Evolutionary conservation across 2,329 filamentous ascomycete genomes (phyloP), one percentile per base, ranked within the genome.

Genomic region (Pyricularia grisea): DNA sequence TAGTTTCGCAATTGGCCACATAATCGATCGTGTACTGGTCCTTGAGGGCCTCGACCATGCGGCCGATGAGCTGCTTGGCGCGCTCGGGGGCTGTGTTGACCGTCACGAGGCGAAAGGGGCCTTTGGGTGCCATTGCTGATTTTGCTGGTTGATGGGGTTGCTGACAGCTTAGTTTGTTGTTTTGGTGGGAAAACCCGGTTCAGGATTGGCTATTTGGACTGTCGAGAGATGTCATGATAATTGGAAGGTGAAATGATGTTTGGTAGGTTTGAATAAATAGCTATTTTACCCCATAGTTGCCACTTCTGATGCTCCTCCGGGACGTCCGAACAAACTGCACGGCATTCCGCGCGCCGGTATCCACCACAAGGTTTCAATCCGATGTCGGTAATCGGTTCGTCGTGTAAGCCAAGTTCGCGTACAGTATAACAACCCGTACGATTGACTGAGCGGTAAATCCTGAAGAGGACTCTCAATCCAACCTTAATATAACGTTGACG

Each of bases 41-140:
- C 75, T 87, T 88, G 36, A 92, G 77, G 14, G 82, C 83, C 69
- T 89, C 86, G 12, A 85, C 81, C 55, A 92, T 77, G 0, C 86
- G 82, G 12, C 88, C 88, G 73, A 90, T 85, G 42, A 92, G 77
- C 9, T 81, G 78, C 78, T 87, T 86, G 42, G 89, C 89, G 69
- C 88, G 82, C 71, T 90, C 88, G 0, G 89, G 88, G 1, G 85
- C 87, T 1, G 85, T 90, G 78, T 91, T 91, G 72, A 91, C 88
- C 1, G 88, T 91, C 33, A 90, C 84, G 14, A 91, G 83, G 73
- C 81, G 85, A 78, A 83, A 91, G 3, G 87, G 87, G 23, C 87
- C 87, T 72, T 83, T 81, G 17, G 83, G 74, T 63, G 61, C 58
- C 58, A 61, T 61, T 25, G 23, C n/a, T 50, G 42, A 50, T 50